Conservation (phyloP, 139 green algal species). For the Picochlorum sp. region DNA sequence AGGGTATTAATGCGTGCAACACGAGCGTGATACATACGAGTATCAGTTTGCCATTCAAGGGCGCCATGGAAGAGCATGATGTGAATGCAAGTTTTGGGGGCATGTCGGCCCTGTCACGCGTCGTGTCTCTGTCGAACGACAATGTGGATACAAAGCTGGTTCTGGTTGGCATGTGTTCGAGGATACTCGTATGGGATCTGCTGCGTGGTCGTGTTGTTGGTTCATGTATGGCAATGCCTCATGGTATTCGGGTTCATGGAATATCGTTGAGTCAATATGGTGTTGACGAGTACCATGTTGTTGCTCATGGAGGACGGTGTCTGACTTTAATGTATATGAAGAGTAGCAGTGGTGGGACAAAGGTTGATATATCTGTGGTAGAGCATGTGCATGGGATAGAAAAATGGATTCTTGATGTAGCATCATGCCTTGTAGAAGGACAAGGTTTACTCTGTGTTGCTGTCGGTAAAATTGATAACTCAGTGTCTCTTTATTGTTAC, state of each 20-base stretch:
- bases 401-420: neutral
- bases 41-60: too few relatives aligned
- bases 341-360: neutral
- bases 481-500: conserved; percentile 14
- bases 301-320: neutral
- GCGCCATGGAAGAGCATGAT: too few relatives aligned
- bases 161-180: neutral
- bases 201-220: neutral
- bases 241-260: neutral
- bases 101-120: too few relatives aligned
- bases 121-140: too few relatives aligned
- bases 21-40: too few relatives aligned
- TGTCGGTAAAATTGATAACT: conserved; percentile 38
- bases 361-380: too few relatives aligned
- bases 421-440: neutral
- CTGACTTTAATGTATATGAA: neutral
- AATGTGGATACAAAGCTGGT: neutral
- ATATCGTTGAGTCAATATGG: neutral
- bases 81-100: too few relatives aligned
- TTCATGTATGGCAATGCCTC: neutral
- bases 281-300: neutral
- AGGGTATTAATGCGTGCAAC: too few relatives aligned
- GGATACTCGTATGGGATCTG: neutral
- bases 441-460: neutral
- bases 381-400: neutral